phyloP scores from a whole-genome alignment of 805 yeast genomes.

The Kazachstania psychrophila region DNA sequence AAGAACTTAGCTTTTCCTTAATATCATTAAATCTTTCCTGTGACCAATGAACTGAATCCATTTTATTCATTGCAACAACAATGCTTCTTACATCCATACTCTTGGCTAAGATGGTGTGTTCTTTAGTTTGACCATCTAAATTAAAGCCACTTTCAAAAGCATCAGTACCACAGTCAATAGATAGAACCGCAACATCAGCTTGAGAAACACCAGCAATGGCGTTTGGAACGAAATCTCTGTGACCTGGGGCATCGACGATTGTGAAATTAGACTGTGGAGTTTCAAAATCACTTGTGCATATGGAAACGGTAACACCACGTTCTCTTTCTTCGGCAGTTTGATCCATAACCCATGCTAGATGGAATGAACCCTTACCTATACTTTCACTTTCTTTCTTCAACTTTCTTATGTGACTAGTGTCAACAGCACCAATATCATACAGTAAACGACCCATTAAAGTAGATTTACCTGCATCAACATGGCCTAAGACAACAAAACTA shows the following conservation, averaged over 20 bases:
- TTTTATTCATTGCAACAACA: slow-evolving; percentile 74
- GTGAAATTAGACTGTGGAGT: slow-evolving; percentile 93
- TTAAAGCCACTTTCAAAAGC: slow-evolving; percentile 98
- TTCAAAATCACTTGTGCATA: slow-evolving; percentile 93
- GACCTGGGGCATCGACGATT: slow-evolving; percentile 98
- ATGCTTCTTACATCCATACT: slow-evolving; percentile 92
- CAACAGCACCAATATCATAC: slow-evolving; percentile 90
- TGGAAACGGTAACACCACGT: slow-evolving; percentile 98
- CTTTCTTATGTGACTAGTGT: slow-evolving; percentile 91
- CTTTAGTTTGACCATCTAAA: slow-evolving; percentile 97
- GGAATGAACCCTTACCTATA: slow-evolving; percentile 99
- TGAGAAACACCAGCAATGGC: slow-evolving; percentile 99
- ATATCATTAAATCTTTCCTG: slow-evolving; percentile 89
- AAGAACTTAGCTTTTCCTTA: slow-evolving; percentile 62
- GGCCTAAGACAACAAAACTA: slow-evolving; percentile 96
- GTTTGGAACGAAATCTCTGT: slow-evolving; percentile 94
- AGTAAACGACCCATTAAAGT: slow-evolving; percentile 97
- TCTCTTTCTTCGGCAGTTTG: slow-evolving; percentile 96
- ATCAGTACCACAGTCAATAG: slow-evolving; percentile 94
- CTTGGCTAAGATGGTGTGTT: slow-evolving; percentile 90
- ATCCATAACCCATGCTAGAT: slow-evolving; percentile 98
- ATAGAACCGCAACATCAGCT: slow-evolving; percentile 95
- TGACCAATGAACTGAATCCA: slow-evolving; percentile 94
- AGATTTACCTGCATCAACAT: slow-evolving; percentile 98
- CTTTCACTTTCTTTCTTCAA: slow-evolving; percentile 96